Conservation (phyloP, 2,329 filamentous ascomycete genomes). For the Alternaria alternata region DNA sequence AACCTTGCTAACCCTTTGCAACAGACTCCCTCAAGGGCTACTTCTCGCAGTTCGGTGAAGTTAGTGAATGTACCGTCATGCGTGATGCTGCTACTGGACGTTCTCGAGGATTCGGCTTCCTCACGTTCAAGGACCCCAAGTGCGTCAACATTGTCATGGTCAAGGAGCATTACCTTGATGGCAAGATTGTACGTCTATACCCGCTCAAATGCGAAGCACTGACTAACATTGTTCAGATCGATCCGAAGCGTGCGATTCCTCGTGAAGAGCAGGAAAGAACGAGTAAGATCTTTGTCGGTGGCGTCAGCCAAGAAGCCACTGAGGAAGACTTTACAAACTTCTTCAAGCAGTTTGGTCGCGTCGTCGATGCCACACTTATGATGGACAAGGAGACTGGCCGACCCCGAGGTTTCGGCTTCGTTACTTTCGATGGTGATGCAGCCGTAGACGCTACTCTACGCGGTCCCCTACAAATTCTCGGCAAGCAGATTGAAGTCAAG, state of each 20-base stretch:
- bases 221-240: conserved; percentile 71
- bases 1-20: not conserved
- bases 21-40: conserved; percentile 95
- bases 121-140: conserved; percentile 97
- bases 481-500: conserved; percentile 97
- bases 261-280: conserved; percentile 98
- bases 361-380: conserved; percentile 98
- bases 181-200: conserved; percentile 83
- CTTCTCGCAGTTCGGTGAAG: conserved; percentile 97
- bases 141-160: conserved; percentile 99
- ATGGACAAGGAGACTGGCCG: conserved; percentile 99
- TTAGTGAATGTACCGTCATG: conserved; percentile 99
- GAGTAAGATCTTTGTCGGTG: conserved; percentile 97
- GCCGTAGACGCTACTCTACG: conserved; percentile 92
- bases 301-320: conserved; percentile 95
- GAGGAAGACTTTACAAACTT: conserved; percentile 96
- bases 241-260: conserved; percentile 96
- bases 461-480: conserved; percentile 86
- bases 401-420: conserved; percentile 94
- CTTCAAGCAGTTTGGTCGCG: conserved; percentile 94
- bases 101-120: conserved; percentile 94
- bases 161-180: conserved; percentile 97
- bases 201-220: conserved; percentile 19
- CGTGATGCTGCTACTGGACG: conserved; percentile 91
- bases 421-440: conserved; percentile 95